Evolutionary conservation across 371 early-diverging fungal genomes (phyloP).

Genomic region (Nematocida ironsii): DNA sequence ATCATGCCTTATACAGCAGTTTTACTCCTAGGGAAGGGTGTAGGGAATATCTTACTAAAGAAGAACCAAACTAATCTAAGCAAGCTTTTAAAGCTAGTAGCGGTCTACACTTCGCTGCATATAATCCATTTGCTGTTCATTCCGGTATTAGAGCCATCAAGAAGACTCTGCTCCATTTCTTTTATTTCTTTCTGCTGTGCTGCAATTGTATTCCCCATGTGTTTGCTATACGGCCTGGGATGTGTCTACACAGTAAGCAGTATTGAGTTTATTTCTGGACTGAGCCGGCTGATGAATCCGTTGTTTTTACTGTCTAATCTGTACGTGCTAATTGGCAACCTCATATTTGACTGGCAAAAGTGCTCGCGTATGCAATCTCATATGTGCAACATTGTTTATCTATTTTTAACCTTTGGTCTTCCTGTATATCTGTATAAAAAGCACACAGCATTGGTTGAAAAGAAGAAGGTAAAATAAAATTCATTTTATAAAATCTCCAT

Average conservation of each 20-base stretch:
- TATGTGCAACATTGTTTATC: constrained; percentile 15
- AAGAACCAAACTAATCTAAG: neutral
- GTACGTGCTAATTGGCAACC: constrained; percentile 63
- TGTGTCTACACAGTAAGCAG: neutral
- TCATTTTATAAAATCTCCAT: too few species aligned
- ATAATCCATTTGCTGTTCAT: constrained; percentile 39
- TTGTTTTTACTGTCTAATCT: constrained; percentile 64
- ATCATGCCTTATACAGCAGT: constrained; percentile 63
- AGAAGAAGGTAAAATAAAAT: neutral
- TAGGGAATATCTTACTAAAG: constrained; percentile 57
- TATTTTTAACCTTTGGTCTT: constrained; percentile 11
- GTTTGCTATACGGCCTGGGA: neutral
- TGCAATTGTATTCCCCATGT: constrained; percentile 36
- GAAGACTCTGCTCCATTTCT: constrained; percentile 58
- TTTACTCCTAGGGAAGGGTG: constrained; percentile 57
- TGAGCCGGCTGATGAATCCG: constrained; percentile 59
- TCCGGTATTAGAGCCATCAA: constrained; percentile 13
- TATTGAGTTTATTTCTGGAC: constrained; percentile 1
- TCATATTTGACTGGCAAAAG: constrained; percentile 57
- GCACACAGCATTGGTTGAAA: too few species aligned
- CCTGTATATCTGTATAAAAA: constrained; percentile 27
- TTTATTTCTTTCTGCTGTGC: constrained; percentile 52
- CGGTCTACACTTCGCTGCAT: neutral
- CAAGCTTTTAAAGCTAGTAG: constrained; percentile 6
- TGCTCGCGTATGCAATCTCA: constrained; percentile 7